Base-by-base conservation (phyloP, 2,329 filamentous ascomycete genomes). In the Coniella lustricola region DNA sequence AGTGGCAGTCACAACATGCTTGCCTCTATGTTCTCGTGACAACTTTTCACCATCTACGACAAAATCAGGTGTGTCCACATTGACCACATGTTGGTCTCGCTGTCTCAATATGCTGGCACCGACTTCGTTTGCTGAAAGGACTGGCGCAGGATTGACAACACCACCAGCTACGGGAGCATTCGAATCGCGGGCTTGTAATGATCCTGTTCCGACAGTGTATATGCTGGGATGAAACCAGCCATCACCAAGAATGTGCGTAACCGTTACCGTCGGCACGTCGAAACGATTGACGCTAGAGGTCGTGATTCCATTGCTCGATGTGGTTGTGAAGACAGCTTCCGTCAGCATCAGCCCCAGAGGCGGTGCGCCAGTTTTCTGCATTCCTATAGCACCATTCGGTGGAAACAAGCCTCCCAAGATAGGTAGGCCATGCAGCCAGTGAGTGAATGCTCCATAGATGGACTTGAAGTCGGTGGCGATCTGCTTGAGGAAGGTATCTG, bases 181-280 rank as follows among this genome's bases (percentile, higher is more conserved):
- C 22, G 37, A 16, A 20, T 21, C 44, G 5, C 46, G 16, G 9
- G 39, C 47, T 3, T 47, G 48, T n/a, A 48, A 47, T 3, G 20
- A 39, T 8, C 37, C 33, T n/a, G 29, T 16, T 2, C 29, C 51
- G 14, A 51, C 42, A 2, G 43, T 31, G 29, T 48, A 53, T 34
- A 49, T 48, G 33, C 51, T 53, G 10, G 51, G 51, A 17, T 18
- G 44, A 16, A 53, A 48, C 51, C 51, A 53, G 10, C 51, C 51
- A 22, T 53, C 45, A 7, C 51, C 51, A 29, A 53, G 49, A 1
- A 53, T 45, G 46, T 53, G 51, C 7, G 51, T 53, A 2, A 53
- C 42, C 21, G 49, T 53, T 13, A 53, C n/a, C 0, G 51, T 53
- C 3, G 51, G 51, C 20, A 50, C n/a, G 3, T 45, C 29, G 7